phyloP scores from a whole-genome alignment of 2,329 filamentous ascomycete genomes.

The Juglanconis juglandina region DNA sequence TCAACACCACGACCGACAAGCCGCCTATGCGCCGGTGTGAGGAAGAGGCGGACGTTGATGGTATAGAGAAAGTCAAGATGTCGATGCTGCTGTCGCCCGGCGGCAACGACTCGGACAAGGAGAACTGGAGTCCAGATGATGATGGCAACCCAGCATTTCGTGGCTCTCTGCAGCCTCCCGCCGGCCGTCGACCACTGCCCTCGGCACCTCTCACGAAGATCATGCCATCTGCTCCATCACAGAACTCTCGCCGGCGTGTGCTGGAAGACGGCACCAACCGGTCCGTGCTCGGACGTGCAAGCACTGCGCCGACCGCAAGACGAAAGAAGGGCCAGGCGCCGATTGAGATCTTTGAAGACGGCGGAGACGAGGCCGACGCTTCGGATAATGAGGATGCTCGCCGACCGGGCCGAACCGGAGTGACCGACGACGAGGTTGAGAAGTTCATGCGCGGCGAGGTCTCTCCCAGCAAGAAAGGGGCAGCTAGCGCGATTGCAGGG shows the following conservation, averaged over 20 bases:
- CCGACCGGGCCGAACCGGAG: conserved; percentile 20
- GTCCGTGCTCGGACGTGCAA: conserved; percentile 34
- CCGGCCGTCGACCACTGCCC: conserved; percentile 35
- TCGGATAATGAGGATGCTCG: conserved; percentile 6
- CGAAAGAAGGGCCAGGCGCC: conserved; percentile 29
- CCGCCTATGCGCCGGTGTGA: conserved; percentile 29
- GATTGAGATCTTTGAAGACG: conserved; percentile 53
- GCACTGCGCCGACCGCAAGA: conserved; percentile 38
- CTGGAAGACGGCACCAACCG: conserved; percentile 39
- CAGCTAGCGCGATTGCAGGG: conserved; percentile 87
- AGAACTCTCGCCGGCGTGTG: conserved; percentile 39
- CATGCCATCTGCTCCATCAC: background rate
- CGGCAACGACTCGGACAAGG: conserved; percentile 83
- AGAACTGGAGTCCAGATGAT: conserved; percentile 72
- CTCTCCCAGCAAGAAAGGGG: conserved; percentile 69
- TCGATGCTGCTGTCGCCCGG: conserved; percentile 41
- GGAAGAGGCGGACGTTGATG: conserved; percentile 30
- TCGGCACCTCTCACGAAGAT: conserved; percentile 21
- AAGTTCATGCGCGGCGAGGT: conserved; percentile 68
- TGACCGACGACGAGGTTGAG: conserved; percentile 61
- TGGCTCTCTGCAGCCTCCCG: conserved; percentile 21
- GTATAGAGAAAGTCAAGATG: conserved; percentile 41
- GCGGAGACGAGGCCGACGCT: conserved; percentile 24
- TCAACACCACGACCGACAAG: conserved; percentile 32
- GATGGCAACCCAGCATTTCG: conserved; percentile 36